Evolutionary conservation across 2,329 filamentous ascomycete genomes (phyloP), one percentile per base, ranked within the genome.

Genomic region (Laburnicola sp.): DNA sequence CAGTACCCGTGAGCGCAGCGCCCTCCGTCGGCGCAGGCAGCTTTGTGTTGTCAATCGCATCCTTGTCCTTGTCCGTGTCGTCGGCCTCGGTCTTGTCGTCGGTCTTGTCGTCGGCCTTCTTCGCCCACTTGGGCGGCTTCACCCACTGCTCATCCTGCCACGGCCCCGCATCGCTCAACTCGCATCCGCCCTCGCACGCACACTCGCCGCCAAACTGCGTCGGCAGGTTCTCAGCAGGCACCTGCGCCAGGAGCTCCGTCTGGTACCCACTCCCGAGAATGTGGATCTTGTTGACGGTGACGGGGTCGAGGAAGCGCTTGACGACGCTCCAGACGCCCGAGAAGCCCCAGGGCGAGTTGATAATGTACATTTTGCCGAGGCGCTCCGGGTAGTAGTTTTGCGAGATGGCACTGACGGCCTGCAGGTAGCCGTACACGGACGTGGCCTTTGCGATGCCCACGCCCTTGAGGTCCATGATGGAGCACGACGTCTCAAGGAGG

Each of bases 371-470:
- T 77, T 91, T 92, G 69, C 94, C 94, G 53, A 99, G 82, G 53
- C 94, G 89, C 82, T 99, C 94, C 6, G 94, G 94, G 79, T 99
- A 99, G 85, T 97, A 96, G 83, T 97, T 96, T 78, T 97, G 94
- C 59, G 90, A 96, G 77, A 99, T 89, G 73, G 80, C 86, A 30
- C 91, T 94, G 39, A 91, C 91, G 72, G 88, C 84, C 67, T 85
- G 85, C 63, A 99, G 84, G 79, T 97, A 97, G 48, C 85, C 82
- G 80, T 95, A 96, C 51, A 97, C 93, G 55, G 88, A 87, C 56
- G 85, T 82, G 37, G 90, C 86, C 76, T 88, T 94, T 72, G 81
- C 82, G 64, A 97, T 78, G 52, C 90, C 90, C 23, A 99, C 92
- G 56, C 92, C 92, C 80, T 96, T 96, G 74, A 97, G 83, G 76